These are phyloP conservation scores for Penicillium expansum DNA, from an alignment of 2,329 filamentous ascomycete species.

Conservation along the genomic window DNA sequence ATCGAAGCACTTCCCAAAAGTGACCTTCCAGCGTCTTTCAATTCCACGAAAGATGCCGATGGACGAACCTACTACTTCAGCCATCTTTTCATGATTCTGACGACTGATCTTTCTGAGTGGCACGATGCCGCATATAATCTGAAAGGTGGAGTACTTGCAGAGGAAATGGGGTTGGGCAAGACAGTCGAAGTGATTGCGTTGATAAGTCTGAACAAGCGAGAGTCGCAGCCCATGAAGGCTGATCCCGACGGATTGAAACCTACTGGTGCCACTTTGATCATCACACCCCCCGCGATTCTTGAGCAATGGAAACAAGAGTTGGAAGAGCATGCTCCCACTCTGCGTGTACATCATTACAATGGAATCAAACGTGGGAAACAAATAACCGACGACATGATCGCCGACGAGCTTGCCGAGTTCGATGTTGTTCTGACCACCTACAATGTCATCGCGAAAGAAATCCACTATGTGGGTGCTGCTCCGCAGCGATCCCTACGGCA, in stretches of 20 bases:
- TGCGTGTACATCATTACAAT: constrained; percentile 57
- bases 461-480: constrained; percentile 70
- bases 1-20: constrained; percentile 5
- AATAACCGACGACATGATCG: constrained; percentile 40
- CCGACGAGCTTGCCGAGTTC: constrained; percentile 47
- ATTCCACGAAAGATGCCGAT: constrained; percentile 36
- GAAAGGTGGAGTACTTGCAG: constrained; percentile 48
- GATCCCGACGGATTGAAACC: constrained; percentile 28
- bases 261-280: constrained; percentile 60
- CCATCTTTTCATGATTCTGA: constrained; percentile 41
- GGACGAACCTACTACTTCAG: constrained; percentile 43
- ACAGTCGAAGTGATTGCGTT: constrained; percentile 50
- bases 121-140: constrained; percentile 30
- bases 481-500: constrained; percentile 68
- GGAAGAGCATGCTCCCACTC: constrained; percentile 54
- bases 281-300: constrained; percentile 60
- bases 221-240: constrained; percentile 14
- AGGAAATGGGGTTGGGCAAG: constrained; percentile 53
- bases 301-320: constrained; percentile 64
- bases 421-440: constrained; percentile 65
- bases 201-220: constrained; percentile 42
- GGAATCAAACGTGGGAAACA: constrained; percentile 47
- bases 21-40: constrained; percentile 41
- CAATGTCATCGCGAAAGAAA: constrained; percentile 70
- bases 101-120: constrained; percentile 38